Evolutionary conservation across 768 basidiomycete genomes (phyloP), one percentile per base, ranked within the genome.

Genomic region (Rhodotorula toruloides): DNA sequence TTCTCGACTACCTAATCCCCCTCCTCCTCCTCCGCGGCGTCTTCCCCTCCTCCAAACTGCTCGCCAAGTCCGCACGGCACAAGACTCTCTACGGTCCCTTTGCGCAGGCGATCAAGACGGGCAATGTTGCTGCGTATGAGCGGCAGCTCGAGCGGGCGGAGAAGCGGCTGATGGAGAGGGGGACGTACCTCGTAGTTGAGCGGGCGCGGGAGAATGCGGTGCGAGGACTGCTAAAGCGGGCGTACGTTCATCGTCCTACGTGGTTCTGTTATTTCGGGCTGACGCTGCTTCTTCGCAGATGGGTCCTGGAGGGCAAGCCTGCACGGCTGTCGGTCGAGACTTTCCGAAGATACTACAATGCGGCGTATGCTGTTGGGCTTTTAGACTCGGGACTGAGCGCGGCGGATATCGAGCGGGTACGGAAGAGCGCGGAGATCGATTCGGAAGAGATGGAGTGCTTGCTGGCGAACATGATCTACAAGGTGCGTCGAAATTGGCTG

Each of bases 1-100:
- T 97, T 62, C 80, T 98, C 58, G 88, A 87, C 31, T 96, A 90
- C 76, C 83, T 98, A 42, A 85, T 98, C 58, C 91, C 94, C 1
- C 82, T 98, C 21, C 87, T 89, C 25, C 85, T 99, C 46, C 80
- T 96, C 47, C 86, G 85, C 65, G 96, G 94, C 6, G 86, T 89
- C 67, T 82, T 96, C 36, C 94, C 94, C 17, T 86, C 91, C 0
- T 70, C 77, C 40, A 83, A 82, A 61, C 82, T 98, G 29, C 79
- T 94, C 70, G 9, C 66, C 10, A 42, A 25, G n/a, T 52, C 47
- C 17, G 87, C 90, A 2, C 80, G 84, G 8, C 80, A 97, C 27
- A 77, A 83, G 50, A 83, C 86, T 53, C 78, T 97, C 6, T 97
- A 87, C 78, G 74, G 80, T 6, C 90, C 91, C 0, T 97, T 98